Base-by-base conservation (phyloP, 345 rosid genomes). In the Citrus medica region DNA sequence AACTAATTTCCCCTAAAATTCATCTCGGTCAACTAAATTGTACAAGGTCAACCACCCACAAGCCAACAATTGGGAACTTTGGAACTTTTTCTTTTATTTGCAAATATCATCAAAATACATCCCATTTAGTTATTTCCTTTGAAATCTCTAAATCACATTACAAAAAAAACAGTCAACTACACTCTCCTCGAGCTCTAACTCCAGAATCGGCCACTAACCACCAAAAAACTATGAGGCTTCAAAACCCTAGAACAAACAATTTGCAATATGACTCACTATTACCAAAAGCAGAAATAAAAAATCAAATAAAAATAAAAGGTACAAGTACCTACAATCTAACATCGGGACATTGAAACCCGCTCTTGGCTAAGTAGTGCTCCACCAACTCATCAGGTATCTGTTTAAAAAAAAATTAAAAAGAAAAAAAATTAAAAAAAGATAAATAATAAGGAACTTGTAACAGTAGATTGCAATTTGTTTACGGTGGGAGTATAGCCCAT, bases 321-420 rank as follows among this genome's bases (percentile, higher is more conserved):
- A 73, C 33, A 76, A 83, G 81, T 85, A 91, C 97, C 92, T 89
- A 95, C 98, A 95, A 80, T 91, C 99, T 90, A 77, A 92, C 95
- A 79, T 93, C 97, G 25, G 99, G 99, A 82, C 93, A 91, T 78
- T 95, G 99, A 78, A 95, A 93, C 38, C 99, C 99, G 81, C 99
- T 95, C 87, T 88, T 95, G n/a, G 92, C 97, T 78, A 95, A 80
- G 87, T 91, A 95, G 84, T 92, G 94, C 89, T 96, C 98, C 75
- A 94, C 99, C 84, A 96, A 80, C 79, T 94, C 98, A 76, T 96
- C 99, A 32, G 97, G 99, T 82, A 94, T 94, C 99, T 96, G 88
- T 56, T 48, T 25, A 42, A 27, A 4, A 40, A 33, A 33, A 25
- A 33, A 5, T 80, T 3, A 79, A 46, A 55, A 51, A 16, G 27